phyloP scores from a whole-genome alignment of 495 filamentous ascomycete genomes.

The Trichoderma virens region DNA sequence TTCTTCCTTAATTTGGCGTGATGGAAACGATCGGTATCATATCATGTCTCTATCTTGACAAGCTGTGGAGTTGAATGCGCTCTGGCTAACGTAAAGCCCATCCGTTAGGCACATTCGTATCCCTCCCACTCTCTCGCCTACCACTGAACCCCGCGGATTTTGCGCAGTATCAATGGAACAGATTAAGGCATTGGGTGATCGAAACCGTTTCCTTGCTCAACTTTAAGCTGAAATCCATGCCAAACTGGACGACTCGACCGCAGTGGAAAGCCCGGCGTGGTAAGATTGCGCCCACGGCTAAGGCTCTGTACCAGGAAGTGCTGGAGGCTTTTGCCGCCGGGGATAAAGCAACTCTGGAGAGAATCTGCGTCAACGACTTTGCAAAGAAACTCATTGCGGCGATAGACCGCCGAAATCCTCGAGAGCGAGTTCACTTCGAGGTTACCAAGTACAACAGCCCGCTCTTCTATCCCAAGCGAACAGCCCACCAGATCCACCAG shows the following conservation, averaged over 20 bases:
- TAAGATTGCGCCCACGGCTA: slow-evolving; percentile 41
- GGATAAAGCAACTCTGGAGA: slow-evolving; percentile 48
- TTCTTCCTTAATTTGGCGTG: background rate
- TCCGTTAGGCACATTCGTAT: slow-evolving; percentile 5
- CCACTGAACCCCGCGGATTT: background rate
- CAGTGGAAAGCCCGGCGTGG: slow-evolving; percentile 31
- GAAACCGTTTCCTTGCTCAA: background rate
- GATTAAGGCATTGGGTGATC: background rate
- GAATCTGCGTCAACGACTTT: slow-evolving; percentile 55
- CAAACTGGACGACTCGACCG: slow-evolving; percentile 11
- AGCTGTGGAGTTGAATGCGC: no score
- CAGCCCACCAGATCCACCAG: slow-evolving; percentile 49
- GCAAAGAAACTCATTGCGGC: slow-evolving; percentile 43
- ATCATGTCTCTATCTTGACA: no score
- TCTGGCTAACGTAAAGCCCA: background rate
- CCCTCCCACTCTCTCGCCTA: slow-evolving; percentile 1
- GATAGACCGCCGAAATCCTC: slow-evolving; percentile 46
- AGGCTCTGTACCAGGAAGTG: slow-evolving; percentile 58
- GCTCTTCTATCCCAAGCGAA: slow-evolving; percentile 43
- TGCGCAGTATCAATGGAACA: slow-evolving; percentile 6
- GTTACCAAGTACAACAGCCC: slow-evolving; percentile 51
- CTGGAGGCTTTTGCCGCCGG: slow-evolving; percentile 63
- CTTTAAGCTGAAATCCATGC: slow-evolving; percentile 9
- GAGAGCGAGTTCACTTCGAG: slow-evolving; percentile 52
- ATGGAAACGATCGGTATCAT: no score